phyloP scores from a whole-genome alignment of 2,329 filamentous ascomycete genomes.

The Neobulgaria alba region DNA sequence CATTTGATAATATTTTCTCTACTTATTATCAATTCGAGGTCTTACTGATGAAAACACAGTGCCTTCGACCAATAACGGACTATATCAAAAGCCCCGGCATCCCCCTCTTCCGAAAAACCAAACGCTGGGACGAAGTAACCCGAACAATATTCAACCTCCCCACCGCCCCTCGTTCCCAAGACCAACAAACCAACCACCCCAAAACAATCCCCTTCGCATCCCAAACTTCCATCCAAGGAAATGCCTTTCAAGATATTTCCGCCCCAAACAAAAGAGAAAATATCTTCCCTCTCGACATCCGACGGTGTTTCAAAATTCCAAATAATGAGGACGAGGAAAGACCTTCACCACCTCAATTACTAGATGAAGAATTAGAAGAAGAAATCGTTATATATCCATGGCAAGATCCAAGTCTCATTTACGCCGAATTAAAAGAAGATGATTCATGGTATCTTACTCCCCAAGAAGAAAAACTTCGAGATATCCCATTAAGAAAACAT shows the following conservation, averaged over 20 bases:
- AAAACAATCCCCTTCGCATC: constrained; percentile 5
- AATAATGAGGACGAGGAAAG: neutral
- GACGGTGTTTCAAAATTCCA: constrained; percentile 7
- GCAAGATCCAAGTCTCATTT: constrained; percentile 4
- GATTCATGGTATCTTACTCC: constrained; percentile 23
- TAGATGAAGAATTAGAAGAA: neutral
- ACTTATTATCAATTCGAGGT: neutral
- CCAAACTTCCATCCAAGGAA: constrained; percentile 1
- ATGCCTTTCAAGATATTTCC: constrained; percentile 1
- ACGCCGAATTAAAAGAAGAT: constrained; percentile 5
- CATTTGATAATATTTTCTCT: neutral
- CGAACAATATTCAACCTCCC: constrained; percentile 26
- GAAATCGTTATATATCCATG: constrained; percentile 4
- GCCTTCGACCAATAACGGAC: neutral
- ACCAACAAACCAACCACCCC: constrained; percentile 2
- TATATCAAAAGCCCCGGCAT: neutral
- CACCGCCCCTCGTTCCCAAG: constrained; percentile 7
- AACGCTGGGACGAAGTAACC: constrained; percentile 23
- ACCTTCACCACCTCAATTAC: too few relatives aligned
- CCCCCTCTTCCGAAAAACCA: constrained; percentile 11
- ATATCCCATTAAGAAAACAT: constrained; percentile 19
- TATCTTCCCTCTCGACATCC: constrained; percentile 24
- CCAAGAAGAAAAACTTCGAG: constrained; percentile 13
- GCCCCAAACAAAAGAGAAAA: neutral
- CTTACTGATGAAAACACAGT: too few relatives aligned